Conservation (phyloP, 2,329 filamentous ascomycete genomes). For the Penicillium sp. region DNA sequence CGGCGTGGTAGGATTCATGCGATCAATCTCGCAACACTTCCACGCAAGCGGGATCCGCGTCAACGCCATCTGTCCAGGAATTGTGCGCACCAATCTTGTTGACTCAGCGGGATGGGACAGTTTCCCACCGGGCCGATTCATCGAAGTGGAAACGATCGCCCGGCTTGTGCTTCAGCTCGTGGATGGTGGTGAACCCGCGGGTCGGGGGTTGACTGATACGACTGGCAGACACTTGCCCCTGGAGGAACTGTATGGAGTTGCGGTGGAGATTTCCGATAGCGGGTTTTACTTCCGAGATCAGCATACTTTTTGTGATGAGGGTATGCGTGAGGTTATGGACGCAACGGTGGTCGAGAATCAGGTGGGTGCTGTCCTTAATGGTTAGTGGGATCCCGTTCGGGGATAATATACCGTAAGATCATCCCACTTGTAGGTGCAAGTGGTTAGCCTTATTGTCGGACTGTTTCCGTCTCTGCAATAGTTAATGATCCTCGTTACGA, state of each 20-base stretch:
- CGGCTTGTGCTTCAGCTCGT: conserved; percentile 15
- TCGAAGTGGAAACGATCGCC: conserved; percentile 11
- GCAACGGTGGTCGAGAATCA: conserved; percentile 29
- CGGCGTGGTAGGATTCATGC: conserved; percentile 40
- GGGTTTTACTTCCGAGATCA: conserved; percentile 18
- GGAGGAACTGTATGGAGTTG: conserved; percentile 8
- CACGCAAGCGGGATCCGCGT: conserved; percentile 36
- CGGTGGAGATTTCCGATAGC: conserved; percentile 17
- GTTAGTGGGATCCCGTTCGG: not conserved
- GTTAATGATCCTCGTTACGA: not conserved
- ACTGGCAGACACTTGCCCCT: conserved; percentile 6
- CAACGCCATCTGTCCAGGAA: conserved; percentile 28
- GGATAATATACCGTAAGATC: not conserved
- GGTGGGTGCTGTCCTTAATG: conserved; percentile 22
- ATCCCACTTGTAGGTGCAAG: not conserved
- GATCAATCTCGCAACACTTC: conserved; percentile 35
- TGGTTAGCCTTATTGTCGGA: not conserved
- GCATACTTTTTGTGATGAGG: conserved; percentile 13
- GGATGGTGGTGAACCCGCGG: conserved; percentile 7
- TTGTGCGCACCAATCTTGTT: conserved; percentile 28
- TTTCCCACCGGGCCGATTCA: conserved; percentile 15
- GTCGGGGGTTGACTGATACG: conserved; percentile 13
- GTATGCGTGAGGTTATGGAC: conserved; percentile 28
- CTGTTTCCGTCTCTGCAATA: not conserved
- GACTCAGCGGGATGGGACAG: conserved; percentile 14